Base-by-base conservation (phyloP, 129 eudicot species). In the Artemisia argyi region DNA sequence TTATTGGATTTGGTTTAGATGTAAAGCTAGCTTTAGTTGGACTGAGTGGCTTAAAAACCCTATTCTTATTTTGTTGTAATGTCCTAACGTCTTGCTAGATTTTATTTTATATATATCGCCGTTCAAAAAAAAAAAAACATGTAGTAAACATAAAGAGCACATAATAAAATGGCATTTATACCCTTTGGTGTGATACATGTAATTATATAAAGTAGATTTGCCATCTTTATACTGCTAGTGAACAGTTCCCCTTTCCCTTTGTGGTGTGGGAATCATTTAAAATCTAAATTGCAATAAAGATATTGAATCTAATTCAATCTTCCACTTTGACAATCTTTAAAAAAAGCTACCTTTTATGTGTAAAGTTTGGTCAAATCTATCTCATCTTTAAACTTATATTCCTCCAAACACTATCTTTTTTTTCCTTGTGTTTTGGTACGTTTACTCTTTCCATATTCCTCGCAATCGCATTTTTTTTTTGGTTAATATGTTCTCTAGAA, bases 221-320 rank as follows among this genome's bases (percentile, higher is more conserved):
- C 68, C 72, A 77, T 77, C 81, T 52, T 62, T 69, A 70, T 32
- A 32, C 52, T 16, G 16, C 5, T 26, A 35, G 75, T 71, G 77
- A 48, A 63, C 68, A 51, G 57, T 56, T 63, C 67, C 24, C 76
- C 72, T 52, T 78, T 71, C 72, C 76, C 7, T 78, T 71, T 62
- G 71, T 74, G 54, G 71, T 52, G 71, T 64, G 52, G 53, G 71
- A 55, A 63, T 63, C 71, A 63, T 63, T 64, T 59, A 63, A 71
- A 68, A 78, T 71, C 67, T 78, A 53, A 44, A 52, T 63, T 44
- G 72, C 12, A 70, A 52, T 71, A 62, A 73, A 73, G 77, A 22
- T 59, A 19, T 18, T 74, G 81, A 78, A 78, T 71, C 81, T 78
- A 70, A 78, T 78, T 78, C 82, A 78, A 28, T 78, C 70, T 78